Evolutionary conservation across 2,329 filamentous ascomycete genomes (phyloP), one percentile per base, ranked within the genome.

Genomic region (Colletotrichum incanum): DNA sequence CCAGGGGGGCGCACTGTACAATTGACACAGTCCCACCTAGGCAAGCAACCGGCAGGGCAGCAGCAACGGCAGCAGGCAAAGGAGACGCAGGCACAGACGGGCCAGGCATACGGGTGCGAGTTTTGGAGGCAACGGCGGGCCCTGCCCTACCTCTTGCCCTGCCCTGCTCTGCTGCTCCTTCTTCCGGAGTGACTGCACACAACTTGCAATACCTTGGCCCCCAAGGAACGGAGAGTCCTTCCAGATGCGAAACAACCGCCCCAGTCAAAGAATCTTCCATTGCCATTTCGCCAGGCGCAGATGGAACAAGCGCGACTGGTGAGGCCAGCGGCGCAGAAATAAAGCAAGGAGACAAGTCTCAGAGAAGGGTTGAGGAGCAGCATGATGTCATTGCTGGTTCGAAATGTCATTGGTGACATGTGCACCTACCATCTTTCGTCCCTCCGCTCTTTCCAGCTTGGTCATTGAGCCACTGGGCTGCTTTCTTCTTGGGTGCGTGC

Each of bases 381-480:
- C 23, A 72, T 72, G 69, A 72, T 72, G 69, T 72, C 69, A 72
- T 72, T 60, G 52, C 28, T 41, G 65, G 59, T 63, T 54, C 52
- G 34, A 47, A 47, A 26, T 39, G 58, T 61, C 59, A 49, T 61
- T 39, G 59, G 43, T 39, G 45, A 65, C 52, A 69, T 43, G 65
- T 37, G 65, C 69, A 64, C 69, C 65, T 68, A 61, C 69, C 65
- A 68, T 37, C 20, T 8, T 50, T 47, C 58, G 18, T 56, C 34
- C 55, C 14, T 64, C 39, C 37, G 67, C 67, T 39, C 43, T 20
- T 43, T 43, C 66, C 67, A 64, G 65, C 49, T 71, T 71, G 58
- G 52, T 31, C 50, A 54, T 8, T 55, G 49, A 49, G 28, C 41
- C 26, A 41, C 8, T 59, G n/a, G 18, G 14, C 49, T 54, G 67